These are phyloP conservation scores for Picea glauca DNA, from an alignment of 75 land plant genomes.

Conservation along the genomic window DNA sequence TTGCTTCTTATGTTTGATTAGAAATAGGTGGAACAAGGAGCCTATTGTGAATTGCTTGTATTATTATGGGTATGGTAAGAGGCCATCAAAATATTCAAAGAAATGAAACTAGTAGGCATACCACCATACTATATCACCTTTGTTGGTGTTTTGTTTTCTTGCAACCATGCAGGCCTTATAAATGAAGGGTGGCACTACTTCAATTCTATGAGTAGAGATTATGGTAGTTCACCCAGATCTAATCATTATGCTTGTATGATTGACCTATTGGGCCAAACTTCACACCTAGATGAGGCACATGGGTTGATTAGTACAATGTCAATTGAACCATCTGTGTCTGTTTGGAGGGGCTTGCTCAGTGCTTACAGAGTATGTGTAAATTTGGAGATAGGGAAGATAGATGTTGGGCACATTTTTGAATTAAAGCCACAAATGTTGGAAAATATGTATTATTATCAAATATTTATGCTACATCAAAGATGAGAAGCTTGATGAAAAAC, in stretches of 20 bases:
- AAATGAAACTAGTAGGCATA: too few species aligned
- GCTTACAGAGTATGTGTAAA: conserved; percentile 44
- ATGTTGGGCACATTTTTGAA: conserved; percentile 34
- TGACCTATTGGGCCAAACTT: conserved; percentile 47
- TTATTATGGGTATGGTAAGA: too few species aligned
- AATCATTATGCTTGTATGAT: conserved; percentile 73
- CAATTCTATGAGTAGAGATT: conserved; percentile 26
- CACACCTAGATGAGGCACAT: conserved; percentile 47
- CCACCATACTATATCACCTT: too few species aligned
- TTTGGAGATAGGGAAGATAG: conserved; percentile 33
- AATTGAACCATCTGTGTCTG: conserved; percentile 41
- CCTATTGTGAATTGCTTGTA: too few species aligned
- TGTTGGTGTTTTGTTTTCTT: too few species aligned
- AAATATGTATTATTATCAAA: too few species aligned
- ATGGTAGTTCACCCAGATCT: conserved; percentile 34
- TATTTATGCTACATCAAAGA: too few species aligned
- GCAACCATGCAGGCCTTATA: conserved; percentile 21
- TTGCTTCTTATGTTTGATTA: too few species aligned
- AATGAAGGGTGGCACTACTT: conserved; percentile 46
- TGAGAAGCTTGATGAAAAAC: too few species aligned
- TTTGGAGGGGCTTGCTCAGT: conserved; percentile 54
- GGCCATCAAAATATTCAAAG: too few species aligned
- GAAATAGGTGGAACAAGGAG: too few species aligned
- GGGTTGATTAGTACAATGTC: conserved; percentile 25
- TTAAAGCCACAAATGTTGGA: conserved; percentile 36